A percentile compares a stretch with the other conserved stretches of the same genome.
Evolutionary conservation across 2,329 filamentous ascomycete species (phyloP).

Genomic region (Aspergillus japonicus): DNA sequence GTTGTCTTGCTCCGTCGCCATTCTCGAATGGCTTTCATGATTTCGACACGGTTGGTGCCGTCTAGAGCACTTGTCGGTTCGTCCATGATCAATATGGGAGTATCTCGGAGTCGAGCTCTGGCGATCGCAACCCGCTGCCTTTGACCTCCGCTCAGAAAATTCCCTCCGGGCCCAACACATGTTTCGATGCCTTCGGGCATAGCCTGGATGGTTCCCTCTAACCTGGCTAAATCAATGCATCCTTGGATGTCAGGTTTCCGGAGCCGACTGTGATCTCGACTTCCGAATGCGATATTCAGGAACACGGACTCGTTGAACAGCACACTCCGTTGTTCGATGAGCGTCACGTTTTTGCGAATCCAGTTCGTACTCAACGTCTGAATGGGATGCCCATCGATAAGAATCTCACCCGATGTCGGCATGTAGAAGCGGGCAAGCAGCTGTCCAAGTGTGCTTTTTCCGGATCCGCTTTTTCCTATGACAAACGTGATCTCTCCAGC

Average conservation of each 20-base stretch:
- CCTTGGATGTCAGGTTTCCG: slow-evolving; percentile 56
- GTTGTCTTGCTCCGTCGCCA: slow-evolving; percentile 84
- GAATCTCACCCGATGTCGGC: slow-evolving; percentile 62
- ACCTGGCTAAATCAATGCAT: slow-evolving; percentile 65
- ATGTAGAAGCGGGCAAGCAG: slow-evolving; percentile 77
- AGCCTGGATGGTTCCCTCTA: slow-evolving; percentile 65
- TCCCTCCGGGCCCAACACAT: slow-evolving; percentile 66
- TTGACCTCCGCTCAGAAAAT: slow-evolving; percentile 78
- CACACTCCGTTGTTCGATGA: slow-evolving; percentile 78
- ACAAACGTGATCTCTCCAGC: slow-evolving; percentile 74
- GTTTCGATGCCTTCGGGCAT: slow-evolving; percentile 73
- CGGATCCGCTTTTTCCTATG: slow-evolving; percentile 82
- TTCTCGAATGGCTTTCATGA: slow-evolving; percentile 71
- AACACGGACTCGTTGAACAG: slow-evolving; percentile 80
- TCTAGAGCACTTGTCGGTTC: slow-evolving; percentile 88
- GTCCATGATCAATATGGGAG: slow-evolving; percentile 79
- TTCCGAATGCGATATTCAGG: slow-evolving; percentile 75
- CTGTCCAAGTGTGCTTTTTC: slow-evolving; percentile 85
- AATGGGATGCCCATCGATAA: slow-evolving; percentile 65
- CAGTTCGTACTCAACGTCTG: slow-evolving; percentile 64
- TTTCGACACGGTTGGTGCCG: slow-evolving; percentile 61
- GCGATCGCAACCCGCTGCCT: slow-evolving; percentile 79
- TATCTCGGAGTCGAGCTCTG: slow-evolving; percentile 71
- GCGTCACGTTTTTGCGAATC: slow-evolving; percentile 73
- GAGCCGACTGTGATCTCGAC: slow-evolving; percentile 49